Evolutionary conservation across 495 filamentous ascomycete genomes (phyloP).

Genomic region (Penicillium cataractarum): DNA sequence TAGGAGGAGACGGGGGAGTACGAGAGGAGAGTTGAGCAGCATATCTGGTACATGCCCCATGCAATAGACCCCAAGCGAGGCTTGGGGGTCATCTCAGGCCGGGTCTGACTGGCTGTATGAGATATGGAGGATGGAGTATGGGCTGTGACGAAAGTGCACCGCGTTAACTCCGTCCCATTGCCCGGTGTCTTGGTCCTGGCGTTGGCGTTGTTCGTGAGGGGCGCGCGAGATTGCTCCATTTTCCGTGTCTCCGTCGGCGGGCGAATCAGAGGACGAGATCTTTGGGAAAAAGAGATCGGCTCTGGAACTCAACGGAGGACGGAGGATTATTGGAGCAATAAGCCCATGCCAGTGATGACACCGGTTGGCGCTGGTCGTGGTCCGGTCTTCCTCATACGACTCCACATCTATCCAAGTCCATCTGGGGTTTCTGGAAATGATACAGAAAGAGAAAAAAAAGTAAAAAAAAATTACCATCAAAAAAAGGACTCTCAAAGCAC

Average conservation of each 20-base stretch:
- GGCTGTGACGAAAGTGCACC: constrained; percentile 23
- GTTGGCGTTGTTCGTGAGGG: constrained; percentile 1
- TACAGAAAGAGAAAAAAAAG: constrained; percentile 27
- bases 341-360: constrained; percentile 2
- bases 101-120: neutral
- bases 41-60: constrained; percentile 3
- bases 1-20: neutral
- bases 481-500: neutral
- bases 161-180: neutral
- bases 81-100: neutral
- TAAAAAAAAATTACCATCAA: neutral
- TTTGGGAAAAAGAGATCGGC: neutral
- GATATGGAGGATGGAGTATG: neutral
- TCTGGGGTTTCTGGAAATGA: constrained; percentile 39
- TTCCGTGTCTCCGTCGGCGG: neutral
- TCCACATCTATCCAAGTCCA: constrained; percentile 16
- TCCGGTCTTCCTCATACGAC: neutral
- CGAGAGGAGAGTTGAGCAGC: neutral
- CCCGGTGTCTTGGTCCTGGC: neutral
- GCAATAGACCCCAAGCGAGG: constrained; percentile 20
- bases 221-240: neutral
- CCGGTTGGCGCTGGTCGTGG: neutral
- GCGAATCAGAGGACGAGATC: neutral
- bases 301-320: constrained; percentile 1
- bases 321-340: neutral